Percentiles rank a stretch among this genome's conserved stretches.
Evolutionary conservation across 257 asterid genomes (phyloP).

Genomic region (Nicotiana knightiana): DNA sequence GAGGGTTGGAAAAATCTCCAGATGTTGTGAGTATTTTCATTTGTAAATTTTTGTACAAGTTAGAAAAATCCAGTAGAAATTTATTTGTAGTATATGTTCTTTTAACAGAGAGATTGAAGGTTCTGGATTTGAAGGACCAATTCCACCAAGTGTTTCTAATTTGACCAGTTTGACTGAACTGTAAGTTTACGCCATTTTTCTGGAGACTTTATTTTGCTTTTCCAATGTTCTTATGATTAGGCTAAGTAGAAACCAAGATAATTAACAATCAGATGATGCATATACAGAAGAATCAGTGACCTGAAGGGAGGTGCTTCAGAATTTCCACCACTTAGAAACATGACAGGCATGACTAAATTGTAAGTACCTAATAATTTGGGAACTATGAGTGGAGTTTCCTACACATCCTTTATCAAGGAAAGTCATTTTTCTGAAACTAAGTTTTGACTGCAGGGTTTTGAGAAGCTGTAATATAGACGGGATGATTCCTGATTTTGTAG

Average conservation of each 20-base stretch:
- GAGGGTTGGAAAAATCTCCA: constrained; percentile 37
- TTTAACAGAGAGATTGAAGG: constrained; percentile 52
- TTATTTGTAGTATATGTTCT: not conserved
- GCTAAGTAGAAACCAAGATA: not conserved
- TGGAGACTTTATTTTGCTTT: not conserved
- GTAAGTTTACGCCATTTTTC: constrained; percentile 28
- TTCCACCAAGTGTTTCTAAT: constrained; percentile 41
- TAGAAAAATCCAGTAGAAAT: not conserved
- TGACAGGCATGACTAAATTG: constrained; percentile 32
- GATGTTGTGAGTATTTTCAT: constrained; percentile 35
- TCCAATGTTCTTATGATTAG: not conserved
- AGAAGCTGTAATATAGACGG: constrained; percentile 60
- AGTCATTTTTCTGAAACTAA: not conserved
- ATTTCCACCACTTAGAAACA: constrained; percentile 40
- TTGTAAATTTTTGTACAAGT: not conserved
- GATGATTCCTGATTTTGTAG: constrained; percentile 29
- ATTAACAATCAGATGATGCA: not conserved
- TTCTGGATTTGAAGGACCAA: constrained; percentile 60
- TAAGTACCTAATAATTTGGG: constrained; percentile 25
- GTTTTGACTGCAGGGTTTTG: constrained; percentile 40
- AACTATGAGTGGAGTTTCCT: constrained; percentile 2
- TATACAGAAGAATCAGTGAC: constrained; percentile 52
- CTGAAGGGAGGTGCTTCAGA: constrained; percentile 39
- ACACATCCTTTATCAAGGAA: not conserved
- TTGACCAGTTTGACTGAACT: constrained; percentile 39